A percentile compares a stretch with the other conserved stretches of the same genome.
phyloP scores from a whole-genome alignment of 2,329 filamentous ascomycete species.

The Catunica adiposa region DNA sequence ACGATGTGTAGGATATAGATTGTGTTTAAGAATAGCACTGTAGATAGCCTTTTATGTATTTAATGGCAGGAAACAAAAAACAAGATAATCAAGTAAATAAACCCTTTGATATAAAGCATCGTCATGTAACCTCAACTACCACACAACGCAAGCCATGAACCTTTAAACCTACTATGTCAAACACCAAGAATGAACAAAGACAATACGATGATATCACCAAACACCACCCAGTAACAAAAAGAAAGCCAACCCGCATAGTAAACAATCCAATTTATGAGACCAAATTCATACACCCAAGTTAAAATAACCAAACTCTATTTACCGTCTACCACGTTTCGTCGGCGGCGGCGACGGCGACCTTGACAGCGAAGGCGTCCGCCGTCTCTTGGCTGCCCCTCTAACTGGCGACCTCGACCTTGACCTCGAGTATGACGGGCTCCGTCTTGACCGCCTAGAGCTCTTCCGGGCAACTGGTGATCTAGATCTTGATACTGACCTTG shows the following conservation, averaged over 20 bases:
- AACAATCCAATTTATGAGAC: conserved; percentile 2
- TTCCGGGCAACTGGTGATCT: conserved; percentile 19
- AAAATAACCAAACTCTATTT: not conserved
- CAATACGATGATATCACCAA: no score
- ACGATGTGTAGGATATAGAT: not conserved
- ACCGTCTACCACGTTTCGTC: conserved; percentile 14
- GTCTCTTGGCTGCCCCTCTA: conserved; percentile 4
- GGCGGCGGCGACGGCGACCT: conserved; percentile 15
- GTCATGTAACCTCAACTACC: no score
- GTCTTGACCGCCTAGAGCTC: not conserved
- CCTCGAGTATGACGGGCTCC: not conserved
- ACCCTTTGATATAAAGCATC: no score
- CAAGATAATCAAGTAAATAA: no score
- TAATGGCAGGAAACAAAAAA: no score
- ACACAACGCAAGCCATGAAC: no score
- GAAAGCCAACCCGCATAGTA: not conserved
- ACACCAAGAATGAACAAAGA: no score
- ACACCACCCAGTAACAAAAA: no score
- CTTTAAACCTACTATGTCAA: no score
- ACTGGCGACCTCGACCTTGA: conserved; percentile 11
- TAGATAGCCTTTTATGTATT: not conserved
- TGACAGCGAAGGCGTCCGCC: conserved; percentile 12
- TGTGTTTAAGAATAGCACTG: not conserved
- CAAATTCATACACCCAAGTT: not conserved
- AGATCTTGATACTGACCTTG: conserved; percentile 6